Evolutionary conservation across 169 alveolate species (phyloP), one percentile per base, ranked within the genome.

Genomic region (Theileria orientalis): DNA sequence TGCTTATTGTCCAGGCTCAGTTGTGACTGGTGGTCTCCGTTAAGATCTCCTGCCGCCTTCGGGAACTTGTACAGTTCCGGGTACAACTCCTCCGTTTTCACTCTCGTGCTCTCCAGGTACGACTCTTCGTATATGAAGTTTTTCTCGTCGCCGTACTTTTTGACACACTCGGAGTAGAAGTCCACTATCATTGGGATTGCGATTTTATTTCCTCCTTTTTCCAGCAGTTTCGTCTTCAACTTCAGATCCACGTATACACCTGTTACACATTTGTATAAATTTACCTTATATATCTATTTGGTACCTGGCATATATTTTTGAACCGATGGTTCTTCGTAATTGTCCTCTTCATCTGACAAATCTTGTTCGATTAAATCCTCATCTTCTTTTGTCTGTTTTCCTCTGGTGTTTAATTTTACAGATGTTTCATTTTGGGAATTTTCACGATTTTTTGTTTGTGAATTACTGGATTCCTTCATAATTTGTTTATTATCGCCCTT

Each of bases 91-190:
- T 42, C 35, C 29, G 32, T 52, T 40, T 19, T 27, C 29, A 32
- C 35, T 30, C 29, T 33, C 54, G 14, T 35, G 29, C 25, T 37
- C 46, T 49, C 63, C 35, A 82, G 74, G 49, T 82, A 82, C 25
- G 69, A 63, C 63, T 89, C 92, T 59, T 89, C 85, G 51, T 80
- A 82, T 29, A 82, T 72, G 76, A 89, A 89, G 56, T 41, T 73
- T 40, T 83, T 61, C 56, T 89, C 93, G 33, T 76, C 85, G 33
- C 80, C 78, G 74, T 89, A 89, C 59, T 76, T 76, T 64, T 76
- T 75, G 40, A 89, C 78, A 57, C 93, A 89, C 74, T 89, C 93
- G 25, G 69, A 72, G 66, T 80, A 89, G 73, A 89, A 89, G 84
- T 89, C 91, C 42, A 89, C 62, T 25, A 89, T 30, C 80, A 69